Evolutionary conservation across 805 yeast species (phyloP), one percentile per base, ranked within the genome.

Genomic region (Ogataea sp.): DNA sequence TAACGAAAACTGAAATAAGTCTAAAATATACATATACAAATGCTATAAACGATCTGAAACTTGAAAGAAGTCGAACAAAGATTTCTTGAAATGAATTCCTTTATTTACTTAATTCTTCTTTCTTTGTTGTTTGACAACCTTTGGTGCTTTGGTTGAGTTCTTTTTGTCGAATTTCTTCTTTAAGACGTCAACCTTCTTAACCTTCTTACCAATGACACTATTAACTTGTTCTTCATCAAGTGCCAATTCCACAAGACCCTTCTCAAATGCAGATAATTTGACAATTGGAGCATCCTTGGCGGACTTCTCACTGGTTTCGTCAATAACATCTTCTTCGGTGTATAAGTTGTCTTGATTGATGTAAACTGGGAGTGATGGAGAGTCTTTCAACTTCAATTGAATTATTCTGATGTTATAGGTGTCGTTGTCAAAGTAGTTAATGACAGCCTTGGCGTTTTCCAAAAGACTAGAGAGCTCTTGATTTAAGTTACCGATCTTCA

Each of bases 341-440:
- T 61, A 71, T 38, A 80, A 55, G 11, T 30, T 16, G 46, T 68
- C 70, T 24, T 82, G 80, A 34, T 82, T 68, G 54, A 80, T 75
- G 62, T 68, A 93, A 43, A 93, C 67, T 34, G 99, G 97, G 51
- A 93, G 67, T 8, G 89, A 75, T 17, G 96, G 96, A 17, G 96
- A 85, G 32, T 62, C 59, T 41, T 68, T 64, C 11, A 90, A 70
- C 65, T 87, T 87, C 44, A 84, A 57, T 52, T 73, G 75, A 26
- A 81, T 64, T 29, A 74, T 73, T 61, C 78, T 82, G 55, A 75
- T 70, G 31, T 60, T 60, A 28, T 62, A 63, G 20, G 54, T 50
- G 6, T 64, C 52, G 8, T 9, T 16, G 9, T 25, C 14, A 45
- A 87, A 70, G 38, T 66, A 61, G 20, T 64, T 58, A 28, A 76